Percentiles rank a stretch among this genome's conserved stretches.
Evolutionary conservation across 2,329 filamentous ascomycete genomes (phyloP).

Genomic region (Gaeumannomyces tritici): DNA sequence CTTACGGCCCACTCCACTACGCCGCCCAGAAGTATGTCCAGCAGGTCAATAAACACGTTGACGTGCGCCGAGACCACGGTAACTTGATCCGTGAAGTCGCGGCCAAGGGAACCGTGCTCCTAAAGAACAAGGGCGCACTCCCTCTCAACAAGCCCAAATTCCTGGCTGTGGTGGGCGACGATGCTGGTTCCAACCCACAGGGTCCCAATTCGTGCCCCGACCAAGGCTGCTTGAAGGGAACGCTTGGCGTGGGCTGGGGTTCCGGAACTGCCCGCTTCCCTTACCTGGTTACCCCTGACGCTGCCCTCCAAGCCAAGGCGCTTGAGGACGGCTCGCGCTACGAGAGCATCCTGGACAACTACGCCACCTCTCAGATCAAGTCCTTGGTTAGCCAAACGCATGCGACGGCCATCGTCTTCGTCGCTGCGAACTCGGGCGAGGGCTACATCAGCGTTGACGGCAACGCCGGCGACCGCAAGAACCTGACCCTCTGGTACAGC

Average conservation of each 20-base stretch:
- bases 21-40: slow-evolving; percentile 52
- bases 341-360: slow-evolving; percentile 60
- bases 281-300: slow-evolving; percentile 66
- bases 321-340: slow-evolving; percentile 47
- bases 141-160: slow-evolving; percentile 73
- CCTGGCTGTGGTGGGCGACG: slow-evolving; percentile 70
- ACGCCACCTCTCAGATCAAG: slow-evolving; percentile 51
- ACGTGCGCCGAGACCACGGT: slow-evolving; percentile 71
- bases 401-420: slow-evolving; percentile 74
- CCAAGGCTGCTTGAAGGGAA: slow-evolving; percentile 49
- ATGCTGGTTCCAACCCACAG: slow-evolving; percentile 63
- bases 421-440: slow-evolving; percentile 79
- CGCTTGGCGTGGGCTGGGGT: slow-evolving; percentile 70
- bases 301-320: slow-evolving; percentile 56
- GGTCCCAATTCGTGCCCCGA: slow-evolving; percentile 75
- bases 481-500: slow-evolving; percentile 79
- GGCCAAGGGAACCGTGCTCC: slow-evolving; percentile 72
- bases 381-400: slow-evolving; percentile 51
- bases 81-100: slow-evolving; percentile 65
- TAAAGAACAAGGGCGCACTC: slow-evolving; percentile 77
- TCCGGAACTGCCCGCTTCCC: slow-evolving; percentile 66
- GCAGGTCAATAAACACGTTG: slow-evolving; percentile 70
- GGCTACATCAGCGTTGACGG: slow-evolving; percentile 70
- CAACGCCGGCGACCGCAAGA: slow-evolving; percentile 83
- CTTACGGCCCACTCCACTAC: slow-evolving; percentile 59